These are phyloP conservation scores for Capsella rubella DNA, from an alignment of 441 rosid genomes.

Conservation along the genomic window DNA sequence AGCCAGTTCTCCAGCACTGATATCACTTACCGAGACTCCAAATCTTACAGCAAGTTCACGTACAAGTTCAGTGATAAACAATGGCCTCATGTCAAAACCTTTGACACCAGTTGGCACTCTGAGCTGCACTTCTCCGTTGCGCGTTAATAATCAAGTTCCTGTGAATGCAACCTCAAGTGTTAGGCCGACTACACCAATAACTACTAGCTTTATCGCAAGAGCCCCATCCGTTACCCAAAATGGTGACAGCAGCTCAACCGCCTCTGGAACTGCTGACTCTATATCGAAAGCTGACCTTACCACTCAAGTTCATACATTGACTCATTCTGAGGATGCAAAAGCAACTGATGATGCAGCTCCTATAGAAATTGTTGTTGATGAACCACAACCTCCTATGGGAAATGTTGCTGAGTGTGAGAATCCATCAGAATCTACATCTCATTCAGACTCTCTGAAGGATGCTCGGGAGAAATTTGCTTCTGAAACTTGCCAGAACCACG, in stretches of 20 bases:
- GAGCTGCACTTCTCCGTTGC: constrained; percentile 24
- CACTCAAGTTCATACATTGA: constrained; percentile 21
- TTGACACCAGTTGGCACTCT: constrained; percentile 19
- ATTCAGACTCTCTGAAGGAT: constrained; percentile 30
- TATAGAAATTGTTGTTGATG: not conserved
- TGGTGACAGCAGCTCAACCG: constrained; percentile 19
- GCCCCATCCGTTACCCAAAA: constrained; percentile 18
- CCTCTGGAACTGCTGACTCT: constrained; percentile 21
- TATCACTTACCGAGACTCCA: constrained; percentile 17
- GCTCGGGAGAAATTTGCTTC: constrained; percentile 41
- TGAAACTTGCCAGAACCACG: constrained; percentile 45
- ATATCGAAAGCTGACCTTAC: not conserved
- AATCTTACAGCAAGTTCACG: constrained; percentile 33
- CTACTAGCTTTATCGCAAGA: constrained; percentile 9
- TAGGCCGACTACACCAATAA: constrained; percentile 8
- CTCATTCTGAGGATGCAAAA: constrained; percentile 50
- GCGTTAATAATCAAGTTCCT: constrained; percentile 17
- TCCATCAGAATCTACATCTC: constrained; percentile 28
- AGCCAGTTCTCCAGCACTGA: constrained; percentile 11
- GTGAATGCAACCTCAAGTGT: constrained; percentile 24
- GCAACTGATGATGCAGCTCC: constrained; percentile 40
- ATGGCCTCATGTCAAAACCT: constrained; percentile 34
- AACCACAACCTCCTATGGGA: not conserved
- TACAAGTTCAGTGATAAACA: constrained; percentile 38
- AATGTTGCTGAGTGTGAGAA: constrained; percentile 24